Evolutionary conservation across 176 grass and related monocot genomes (phyloP), one percentile per base, ranked within the genome.

Genomic region (Aechmea fasciata): DNA sequence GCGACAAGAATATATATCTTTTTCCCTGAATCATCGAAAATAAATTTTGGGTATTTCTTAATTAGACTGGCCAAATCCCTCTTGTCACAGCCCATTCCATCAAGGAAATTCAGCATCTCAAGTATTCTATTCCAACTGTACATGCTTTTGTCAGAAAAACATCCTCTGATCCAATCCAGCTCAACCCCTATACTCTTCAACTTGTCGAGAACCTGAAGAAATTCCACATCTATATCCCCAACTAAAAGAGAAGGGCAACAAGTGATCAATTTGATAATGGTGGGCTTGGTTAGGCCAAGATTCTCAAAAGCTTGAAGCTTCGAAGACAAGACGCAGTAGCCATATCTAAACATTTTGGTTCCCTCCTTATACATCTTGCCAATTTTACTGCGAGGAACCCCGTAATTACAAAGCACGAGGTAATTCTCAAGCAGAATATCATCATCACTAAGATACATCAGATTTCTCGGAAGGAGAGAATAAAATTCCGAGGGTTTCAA

Each of bases 1-100:
- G 72, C 83, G 20, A 85, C 79, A 73, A 90, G 51, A 48, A 80
- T 64, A 75, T 80, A 85, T 12, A 90, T 41, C 13, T 67, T 83
- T 67, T 85, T 90, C 20, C 76, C 87, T 73, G 87, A 90, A 65
- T 83, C 79, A 22, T 81, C 65, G 70, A 90, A 85, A 71, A 90
- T 64, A 79, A 85, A 85, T 57, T 68, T 69, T 0, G 83, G 83
- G 66, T 84, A 74, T 47, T 80, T 73, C 75, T 71, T 90, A 47
- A 90, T 66, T 51, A 85, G 68, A 74, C 78, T 71, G 57, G 76
- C 67, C 13, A 90, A 48, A 26, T 18, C 55, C 52, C 57, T 65
- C 28, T 77, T 85, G 3, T 66, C 70, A 64, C 73, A 90, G 64
- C 75, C 75, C 57, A 77, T 77, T 73, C 19, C 66, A 41, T 83